phyloP scores from a whole-genome alignment of 164 flowering plant genomes.

The Aristolochia fimbriata region DNA sequence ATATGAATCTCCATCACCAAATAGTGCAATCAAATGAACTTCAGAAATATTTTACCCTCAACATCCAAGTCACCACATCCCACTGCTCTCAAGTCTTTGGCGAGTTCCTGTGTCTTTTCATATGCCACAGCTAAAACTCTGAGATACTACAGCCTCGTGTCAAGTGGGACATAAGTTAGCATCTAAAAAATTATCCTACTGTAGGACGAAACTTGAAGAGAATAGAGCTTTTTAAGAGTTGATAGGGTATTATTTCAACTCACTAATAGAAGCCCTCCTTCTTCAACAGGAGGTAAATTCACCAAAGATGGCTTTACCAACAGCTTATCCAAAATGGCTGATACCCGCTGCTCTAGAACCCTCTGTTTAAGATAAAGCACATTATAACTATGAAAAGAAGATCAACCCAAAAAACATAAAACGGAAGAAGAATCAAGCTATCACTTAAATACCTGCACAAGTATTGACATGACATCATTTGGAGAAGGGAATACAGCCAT shows the following conservation, averaged over 20 bases:
- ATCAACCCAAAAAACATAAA: not conserved
- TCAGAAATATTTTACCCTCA: constrained; percentile 44
- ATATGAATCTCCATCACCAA: not conserved
- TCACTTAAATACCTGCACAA: constrained; percentile 66
- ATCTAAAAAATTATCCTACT: too few species aligned
- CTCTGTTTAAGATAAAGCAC: constrained; percentile 35
- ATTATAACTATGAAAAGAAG: not conserved
- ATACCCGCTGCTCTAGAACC: constrained; percentile 89
- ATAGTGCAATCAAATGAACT: not conserved
- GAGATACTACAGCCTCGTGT: constrained; percentile 60
- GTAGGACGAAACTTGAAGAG: too few species aligned
- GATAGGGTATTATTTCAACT: constrained; percentile 18
- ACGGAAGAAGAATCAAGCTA: not conserved
- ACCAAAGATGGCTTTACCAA: constrained; percentile 83
- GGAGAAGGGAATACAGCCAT: constrained; percentile 97
- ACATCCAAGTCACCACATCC: constrained; percentile 99
- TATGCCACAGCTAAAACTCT: constrained; percentile 94
- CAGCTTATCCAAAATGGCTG: constrained; percentile 80
- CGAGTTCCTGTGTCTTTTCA: constrained; percentile 94
- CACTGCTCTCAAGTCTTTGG: constrained; percentile 74
- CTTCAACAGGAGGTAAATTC: constrained; percentile 72
- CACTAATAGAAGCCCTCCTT: constrained; percentile 89
- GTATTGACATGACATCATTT: constrained; percentile 88
- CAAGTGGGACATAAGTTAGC: too few species aligned
- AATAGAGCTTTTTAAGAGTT: too few species aligned